Evolutionary conservation across 257 asterid species (phyloP).

Genomic region (Leptodermis oblonga): DNA sequence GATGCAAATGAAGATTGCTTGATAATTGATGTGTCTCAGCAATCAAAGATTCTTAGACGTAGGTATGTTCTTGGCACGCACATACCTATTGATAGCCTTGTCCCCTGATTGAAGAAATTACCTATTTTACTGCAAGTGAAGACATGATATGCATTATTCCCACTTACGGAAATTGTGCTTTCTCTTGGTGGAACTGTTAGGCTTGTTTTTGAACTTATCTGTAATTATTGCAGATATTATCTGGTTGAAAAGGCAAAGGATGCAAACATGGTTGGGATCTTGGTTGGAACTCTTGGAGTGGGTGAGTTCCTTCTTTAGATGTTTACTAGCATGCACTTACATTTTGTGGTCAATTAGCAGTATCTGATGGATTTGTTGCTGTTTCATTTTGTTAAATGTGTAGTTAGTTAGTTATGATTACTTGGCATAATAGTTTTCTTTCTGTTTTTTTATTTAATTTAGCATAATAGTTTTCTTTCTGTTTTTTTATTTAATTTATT

Average conservation of each 20-base stretch:
- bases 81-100: not conserved
- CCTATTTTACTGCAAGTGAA: not conserved
- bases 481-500: too few relatives aligned
- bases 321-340: not conserved
- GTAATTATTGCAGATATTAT: slow-evolving; percentile 57
- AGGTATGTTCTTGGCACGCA: slow-evolving; percentile 42
- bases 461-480: too few relatives aligned
- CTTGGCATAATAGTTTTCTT: not conserved
- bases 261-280: slow-evolving; percentile 89
- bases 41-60: slow-evolving; percentile 68
- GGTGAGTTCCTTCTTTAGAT: slow-evolving; percentile 38
- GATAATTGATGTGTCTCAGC: slow-evolving; percentile 61
- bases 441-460: too few relatives aligned
- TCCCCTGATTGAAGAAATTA: not conserved
- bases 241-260: slow-evolving; percentile 95
- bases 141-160: not conserved
- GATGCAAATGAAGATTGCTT: slow-evolving; percentile 58
- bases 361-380: not conserved
- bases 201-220: not conserved
- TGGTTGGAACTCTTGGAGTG: slow-evolving; percentile 98
- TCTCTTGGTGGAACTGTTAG: not conserved
- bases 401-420: not conserved
- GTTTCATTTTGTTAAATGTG: not conserved
- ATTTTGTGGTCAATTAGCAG: not conserved
- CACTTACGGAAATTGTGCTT: not conserved